Evolutionary conservation across 2,329 filamentous ascomycete species (phyloP), one percentile per base, ranked within the genome.

Genomic region (Shiraia bambusicola): DNA sequence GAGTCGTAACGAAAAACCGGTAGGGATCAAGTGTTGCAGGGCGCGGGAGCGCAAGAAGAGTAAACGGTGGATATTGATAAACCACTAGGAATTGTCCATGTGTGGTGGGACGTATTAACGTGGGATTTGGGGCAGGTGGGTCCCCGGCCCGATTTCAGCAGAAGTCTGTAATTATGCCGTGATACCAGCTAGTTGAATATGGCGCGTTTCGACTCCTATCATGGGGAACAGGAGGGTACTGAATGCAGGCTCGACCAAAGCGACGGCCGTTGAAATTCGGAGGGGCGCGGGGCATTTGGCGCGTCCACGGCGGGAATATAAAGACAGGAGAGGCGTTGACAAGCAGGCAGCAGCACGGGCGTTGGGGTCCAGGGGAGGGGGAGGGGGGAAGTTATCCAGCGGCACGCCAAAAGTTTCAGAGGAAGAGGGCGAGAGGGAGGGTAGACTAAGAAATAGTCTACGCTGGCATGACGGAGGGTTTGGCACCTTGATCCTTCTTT

Each of bases 41-140:
- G 67, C 65, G 62, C 62, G 52, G 37, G 44, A 54, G 61, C 65
- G 63, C 61, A 62, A 68, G 67, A 67, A 69, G 56, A 57, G 55
- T 61, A 68, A 61, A 53, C 45, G 44, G 41, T 56, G 49, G 41
- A 47, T 44, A 45, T 46, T 34, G 39, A 42, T 50, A 39, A 47
- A 46, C 38, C 49, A 50, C 52, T 61, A 67, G 49, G 42, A 36
- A 45, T 45, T 37, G 49, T 61, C 56, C 65, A 67, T 68, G 40
- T 47, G 47, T 47, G 45, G 50, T 47, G 50, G 50, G 42, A 47
- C 42, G 46, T 37, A 22, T 22, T 22, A 38, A 50, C 44, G 52
- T 51, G 42, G 44, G 41, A 40, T 42, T 52, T 44, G 53, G 52
- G 54, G 50, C 47, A 54, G 49, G 50, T 53, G 58, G 58, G 50